Percentiles rank a stretch among this genome's conserved stretches.
phyloP scores from a whole-genome alignment of 2,329 filamentous ascomycete species.

The Calonectria fujianensis region DNA sequence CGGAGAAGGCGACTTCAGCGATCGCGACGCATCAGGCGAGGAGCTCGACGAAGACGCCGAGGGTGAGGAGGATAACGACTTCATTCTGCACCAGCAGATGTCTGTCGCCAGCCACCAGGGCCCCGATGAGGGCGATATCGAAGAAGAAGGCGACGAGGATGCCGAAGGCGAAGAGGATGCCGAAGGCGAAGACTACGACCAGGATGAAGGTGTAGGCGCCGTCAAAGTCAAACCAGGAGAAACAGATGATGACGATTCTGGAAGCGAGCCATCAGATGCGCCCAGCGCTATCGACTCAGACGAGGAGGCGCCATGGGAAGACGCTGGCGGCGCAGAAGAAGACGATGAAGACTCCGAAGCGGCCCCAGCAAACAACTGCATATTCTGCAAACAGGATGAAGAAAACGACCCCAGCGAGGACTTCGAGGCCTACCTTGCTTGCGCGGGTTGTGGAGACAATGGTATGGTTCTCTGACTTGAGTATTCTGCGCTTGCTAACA shows the following conservation, averaged over 20 bases:
- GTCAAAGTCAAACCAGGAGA: slow-evolving; percentile 74
- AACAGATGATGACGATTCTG: slow-evolving; percentile 70
- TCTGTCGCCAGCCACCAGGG: slow-evolving; percentile 19
- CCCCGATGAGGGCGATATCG: slow-evolving; percentile 50
- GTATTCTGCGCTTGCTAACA: slow-evolving; percentile 60
- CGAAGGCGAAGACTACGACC: slow-evolving; percentile 61
- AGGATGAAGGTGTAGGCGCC: slow-evolving; percentile 74
- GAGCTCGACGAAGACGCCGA: slow-evolving; percentile 66
- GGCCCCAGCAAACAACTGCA: slow-evolving; percentile 68
- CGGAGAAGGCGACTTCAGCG: slow-evolving; percentile 61
- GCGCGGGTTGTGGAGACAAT: slow-evolving; percentile 86
- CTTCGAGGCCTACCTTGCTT: slow-evolving; percentile 86
- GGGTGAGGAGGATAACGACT: slow-evolving; percentile 64
- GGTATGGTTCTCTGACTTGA: slow-evolving; percentile 73
- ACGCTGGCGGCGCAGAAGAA: slow-evolving; percentile 74
- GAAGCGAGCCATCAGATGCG: slow-evolving; percentile 63
- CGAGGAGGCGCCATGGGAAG: slow-evolving; percentile 68
- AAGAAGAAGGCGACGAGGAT: slow-evolving; percentile 58
- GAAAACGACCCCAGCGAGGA: slow-evolving; percentile 88
- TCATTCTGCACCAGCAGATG: slow-evolving; percentile 54
- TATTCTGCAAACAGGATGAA: slow-evolving; percentile 89
- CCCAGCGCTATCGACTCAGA: slow-evolving; percentile 71
- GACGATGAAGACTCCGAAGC: slow-evolving; percentile 76
- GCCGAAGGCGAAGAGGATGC: slow-evolving; percentile 59
- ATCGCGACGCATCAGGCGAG: slow-evolving; percentile 64